Conservation (phyloP, 306 rosid species). For the Clitoria ternatea region DNA sequence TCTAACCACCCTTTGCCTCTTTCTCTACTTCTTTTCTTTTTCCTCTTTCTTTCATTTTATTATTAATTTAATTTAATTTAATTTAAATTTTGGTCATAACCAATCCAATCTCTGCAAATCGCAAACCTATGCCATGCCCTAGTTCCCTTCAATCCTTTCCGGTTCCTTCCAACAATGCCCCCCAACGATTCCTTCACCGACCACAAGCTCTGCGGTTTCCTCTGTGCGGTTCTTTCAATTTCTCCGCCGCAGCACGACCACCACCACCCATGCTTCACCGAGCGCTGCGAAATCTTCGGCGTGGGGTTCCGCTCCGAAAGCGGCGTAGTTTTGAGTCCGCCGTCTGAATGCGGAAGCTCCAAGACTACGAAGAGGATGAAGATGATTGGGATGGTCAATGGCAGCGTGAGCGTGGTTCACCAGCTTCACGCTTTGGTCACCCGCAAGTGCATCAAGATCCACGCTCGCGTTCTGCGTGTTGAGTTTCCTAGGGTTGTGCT, state of each 20-base stretch:
- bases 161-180: constrained; percentile 33
- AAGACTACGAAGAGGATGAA: constrained; percentile 42
- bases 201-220: constrained; percentile 82
- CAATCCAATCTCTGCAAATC: not conserved
- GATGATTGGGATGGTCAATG: constrained; percentile 64
- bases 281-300: constrained; percentile 38
- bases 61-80: too few species aligned
- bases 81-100: not conserved
- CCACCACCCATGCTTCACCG: constrained; percentile 11
- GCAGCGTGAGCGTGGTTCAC: constrained; percentile 74
- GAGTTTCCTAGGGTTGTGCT: constrained; percentile 59
- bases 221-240: constrained; percentile 52
- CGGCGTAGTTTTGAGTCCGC: constrained; percentile 39
- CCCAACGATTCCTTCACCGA: constrained; percentile 32
- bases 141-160: not conserved
- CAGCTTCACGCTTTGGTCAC: constrained; percentile 69
- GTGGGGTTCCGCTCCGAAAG: constrained; percentile 41
- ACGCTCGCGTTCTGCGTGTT: constrained; percentile 45
- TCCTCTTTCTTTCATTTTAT: not conserved
- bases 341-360: not conserved
- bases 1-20: not conserved
- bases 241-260: constrained; percentile 12
- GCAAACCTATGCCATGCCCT: not conserved
- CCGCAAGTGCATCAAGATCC: constrained; percentile 47
- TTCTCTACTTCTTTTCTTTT: not conserved